Percentiles rank a stretch among this genome's conserved stretches.
These are phyloP conservation scores for Ogataea glucozyma DNA, from an alignment of 805 yeast genomes.

Conservation along the genomic window DNA sequence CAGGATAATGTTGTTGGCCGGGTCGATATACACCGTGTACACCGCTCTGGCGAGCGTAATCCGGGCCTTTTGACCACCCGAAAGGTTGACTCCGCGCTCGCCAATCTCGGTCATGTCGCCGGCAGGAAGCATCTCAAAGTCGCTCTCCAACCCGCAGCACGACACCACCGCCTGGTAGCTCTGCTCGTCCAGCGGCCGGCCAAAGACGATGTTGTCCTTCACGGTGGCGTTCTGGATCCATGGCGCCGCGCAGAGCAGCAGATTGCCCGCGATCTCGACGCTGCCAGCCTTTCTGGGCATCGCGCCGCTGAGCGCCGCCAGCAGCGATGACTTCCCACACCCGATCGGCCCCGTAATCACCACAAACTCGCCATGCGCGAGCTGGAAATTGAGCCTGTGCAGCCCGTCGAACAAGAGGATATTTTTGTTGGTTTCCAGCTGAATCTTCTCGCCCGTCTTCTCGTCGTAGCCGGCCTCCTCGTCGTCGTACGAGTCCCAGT, in stretches of 20 bases:
- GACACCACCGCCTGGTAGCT: slow-evolving; percentile 55
- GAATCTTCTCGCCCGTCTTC: background rate
- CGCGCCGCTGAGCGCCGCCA: slow-evolving; percentile 67
- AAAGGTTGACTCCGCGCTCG: slow-evolving; percentile 78
- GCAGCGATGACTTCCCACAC: slow-evolving; percentile 69
- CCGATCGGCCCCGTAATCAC: slow-evolving; percentile 74
- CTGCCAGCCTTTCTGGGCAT: slow-evolving; percentile 59
- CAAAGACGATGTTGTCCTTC: slow-evolving; percentile 72
- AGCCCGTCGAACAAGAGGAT: slow-evolving; percentile 41
- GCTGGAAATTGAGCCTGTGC: slow-evolving; percentile 48
- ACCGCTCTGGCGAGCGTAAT: slow-evolving; percentile 69
- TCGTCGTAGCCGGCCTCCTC: slow-evolving; percentile 23
- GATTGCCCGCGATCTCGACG: slow-evolving; percentile 53
- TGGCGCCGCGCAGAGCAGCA: slow-evolving; percentile 51
- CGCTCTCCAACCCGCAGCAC: slow-evolving; percentile 68
- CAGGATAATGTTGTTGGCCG: slow-evolving; percentile 53
- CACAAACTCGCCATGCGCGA: slow-evolving; percentile 67
- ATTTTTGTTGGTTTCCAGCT: slow-evolving; percentile 5
- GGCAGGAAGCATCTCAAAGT: slow-evolving; percentile 65
- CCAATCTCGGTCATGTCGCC: slow-evolving; percentile 83
- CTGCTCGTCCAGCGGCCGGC: slow-evolving; percentile 45
- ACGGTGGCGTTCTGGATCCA: slow-evolving; percentile 87
- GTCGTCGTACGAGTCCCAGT: slow-evolving; percentile 56
- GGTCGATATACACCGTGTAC: slow-evolving; percentile 39
- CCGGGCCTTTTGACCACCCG: slow-evolving; percentile 90